Evolutionary conservation across 169 alveolate species (phyloP), one percentile per base, ranked within the genome.

Genomic region (Eimeria sp.): DNA sequence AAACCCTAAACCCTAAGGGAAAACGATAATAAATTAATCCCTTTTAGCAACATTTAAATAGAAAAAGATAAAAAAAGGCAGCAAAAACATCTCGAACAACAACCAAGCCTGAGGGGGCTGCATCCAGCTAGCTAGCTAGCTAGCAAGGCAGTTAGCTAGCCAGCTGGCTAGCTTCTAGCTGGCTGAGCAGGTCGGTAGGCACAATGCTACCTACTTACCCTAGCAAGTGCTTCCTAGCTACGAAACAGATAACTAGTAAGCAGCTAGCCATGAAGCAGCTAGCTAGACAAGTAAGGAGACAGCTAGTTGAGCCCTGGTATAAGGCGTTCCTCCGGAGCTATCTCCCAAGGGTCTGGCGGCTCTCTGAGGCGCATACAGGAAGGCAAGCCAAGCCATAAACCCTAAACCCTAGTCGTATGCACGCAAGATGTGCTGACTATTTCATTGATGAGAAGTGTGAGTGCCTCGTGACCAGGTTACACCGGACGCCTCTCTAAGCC

Each of bases 311-410:
- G 63, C 65, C 87, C 87, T 2, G 65, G 87, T 0, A 76, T 49
- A 16, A 20, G 61, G 40, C 14, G 10, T 20, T 76, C 87, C 51
- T 76, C 61, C 11, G 34, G 40, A 5, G 87, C 51, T 14, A 7
- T 30, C 20, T 14, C 34, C 87, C 87, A 86, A 4, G 93, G 93
- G 54, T 65, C 93, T 47, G 93, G 93, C 20, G 93, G 93, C 30
- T 86, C 93, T 25, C 93, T 86, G 93, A 86, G 83, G 30, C 47
- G 54, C 70, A 61, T 61, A 25, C 70, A 61, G 40, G 20, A 13
- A 25, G 20, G n/a, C 13, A 49, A 75, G 70, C 70, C 16, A 40
- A 34, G 3, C 61, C 61, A 1, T 54, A 54, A 54, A 54, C 61
- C 61, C 61, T 54, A 54, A 54, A 54, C 61, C 61, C 61, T 54